These are phyloP conservation scores for Nicotiana tabacum DNA, from an alignment of 257 asterid genomes.

Conservation along the genomic window DNA sequence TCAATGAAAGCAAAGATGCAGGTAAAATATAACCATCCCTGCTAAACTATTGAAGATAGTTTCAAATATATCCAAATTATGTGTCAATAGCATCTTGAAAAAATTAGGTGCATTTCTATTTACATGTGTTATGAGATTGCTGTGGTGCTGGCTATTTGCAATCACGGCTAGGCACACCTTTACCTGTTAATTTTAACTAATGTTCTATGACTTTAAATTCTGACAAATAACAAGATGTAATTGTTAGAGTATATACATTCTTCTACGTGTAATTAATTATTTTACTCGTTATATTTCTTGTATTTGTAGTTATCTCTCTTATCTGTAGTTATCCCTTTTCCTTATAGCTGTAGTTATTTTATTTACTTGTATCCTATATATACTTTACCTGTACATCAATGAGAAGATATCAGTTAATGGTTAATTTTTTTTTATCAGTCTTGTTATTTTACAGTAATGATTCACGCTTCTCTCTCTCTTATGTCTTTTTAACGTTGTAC, in stretches of 20 bases:
- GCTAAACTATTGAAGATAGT: not conserved
- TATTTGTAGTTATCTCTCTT: no score
- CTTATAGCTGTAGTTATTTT: no score
- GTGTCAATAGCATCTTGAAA: not conserved
- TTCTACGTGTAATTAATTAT: no score
- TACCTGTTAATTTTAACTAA: not conserved
- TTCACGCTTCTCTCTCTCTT: not conserved
- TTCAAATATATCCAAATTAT: not conserved
- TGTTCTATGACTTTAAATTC: not conserved
- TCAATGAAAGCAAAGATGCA: slow-evolving; percentile 26
- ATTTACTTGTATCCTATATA: no score
- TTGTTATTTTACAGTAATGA: not conserved
- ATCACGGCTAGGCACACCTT: not conserved
- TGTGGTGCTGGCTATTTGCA: not conserved
- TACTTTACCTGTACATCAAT: no score
- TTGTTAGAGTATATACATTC: no score
- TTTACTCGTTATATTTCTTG: no score
- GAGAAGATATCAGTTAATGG: no score
- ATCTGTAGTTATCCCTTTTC: no score
- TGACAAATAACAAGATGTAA: not conserved
- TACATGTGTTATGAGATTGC: not conserved
- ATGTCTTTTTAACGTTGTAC: not conserved
- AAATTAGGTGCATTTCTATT: not conserved
- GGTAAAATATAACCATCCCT: slow-evolving; percentile 11
- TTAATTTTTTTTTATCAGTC: no score